These are phyloP conservation scores for Candida coquimbonensis DNA, from an alignment of 805 yeast species.

Conservation along the genomic window DNA sequence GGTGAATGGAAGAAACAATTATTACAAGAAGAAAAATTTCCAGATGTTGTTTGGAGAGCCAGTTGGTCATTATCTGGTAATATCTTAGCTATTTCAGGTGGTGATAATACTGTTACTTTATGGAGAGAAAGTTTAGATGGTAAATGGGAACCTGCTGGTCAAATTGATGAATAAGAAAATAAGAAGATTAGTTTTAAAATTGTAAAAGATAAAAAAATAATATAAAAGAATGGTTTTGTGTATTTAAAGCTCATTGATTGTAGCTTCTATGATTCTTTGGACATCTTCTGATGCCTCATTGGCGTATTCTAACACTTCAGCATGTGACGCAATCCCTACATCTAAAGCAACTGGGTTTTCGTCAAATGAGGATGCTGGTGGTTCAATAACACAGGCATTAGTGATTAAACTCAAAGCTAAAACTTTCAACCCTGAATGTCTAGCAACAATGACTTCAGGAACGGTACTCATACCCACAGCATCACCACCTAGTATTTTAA, in stretches of 20 bases:
- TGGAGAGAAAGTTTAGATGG: constrained; percentile 95
- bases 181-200: constrained; percentile 7
- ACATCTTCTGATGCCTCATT: constrained; percentile 77
- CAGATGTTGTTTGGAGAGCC: constrained; percentile 97
- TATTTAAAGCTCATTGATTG: constrained; percentile 34
- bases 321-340: constrained; percentile 81
- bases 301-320: constrained; percentile 85
- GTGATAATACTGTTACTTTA: constrained; percentile 90
- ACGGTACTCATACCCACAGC: constrained; percentile 98
- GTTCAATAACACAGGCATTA: constrained; percentile 66
- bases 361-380: constrained; percentile 61
- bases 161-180: constrained; percentile 60
- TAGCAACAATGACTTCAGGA: constrained; percentile 89
- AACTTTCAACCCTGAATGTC: constrained; percentile 79
- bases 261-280: constrained; percentile 56
- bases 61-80: constrained; percentile 97
- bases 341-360: constrained; percentile 45
- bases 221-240: not conserved
- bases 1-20: constrained; percentile 77
- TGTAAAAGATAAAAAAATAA: not conserved
- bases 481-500: constrained; percentile 74
- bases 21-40: constrained; percentile 74
- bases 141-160: constrained; percentile 97
- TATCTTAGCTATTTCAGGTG: constrained; percentile 90
- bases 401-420: constrained; percentile 84